Conservation (phyloP, 2,329 filamentous ascomycete species). For the Exophiala dermatitidis region DNA sequence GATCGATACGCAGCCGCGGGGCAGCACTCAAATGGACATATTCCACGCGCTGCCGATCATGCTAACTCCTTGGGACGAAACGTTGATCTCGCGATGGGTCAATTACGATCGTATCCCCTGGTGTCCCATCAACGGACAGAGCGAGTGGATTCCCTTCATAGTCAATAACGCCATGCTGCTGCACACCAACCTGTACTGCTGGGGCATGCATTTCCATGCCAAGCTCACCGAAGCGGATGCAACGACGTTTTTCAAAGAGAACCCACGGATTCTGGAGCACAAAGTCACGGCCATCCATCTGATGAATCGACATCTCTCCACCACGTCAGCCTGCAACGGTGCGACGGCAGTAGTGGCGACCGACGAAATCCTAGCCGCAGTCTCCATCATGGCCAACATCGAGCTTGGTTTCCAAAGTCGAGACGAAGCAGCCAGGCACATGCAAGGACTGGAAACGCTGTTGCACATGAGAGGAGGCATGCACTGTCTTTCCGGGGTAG, state of each 20-base stretch:
- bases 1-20: not conserved
- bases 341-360: not conserved
- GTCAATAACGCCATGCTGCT: conserved; percentile 3
- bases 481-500: conserved; percentile 2
- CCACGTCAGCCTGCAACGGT: not conserved
- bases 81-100: conserved; percentile 8
- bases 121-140: conserved; percentile 11
- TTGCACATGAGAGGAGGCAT: conserved; percentile 6
- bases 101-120: conserved; percentile 13
- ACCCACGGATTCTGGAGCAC: conserved; percentile 9
- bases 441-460: conserved; percentile 5
- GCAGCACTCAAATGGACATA: conserved; percentile 4
- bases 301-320: conserved; percentile 2
- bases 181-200: conserved; percentile 12
- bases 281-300: conserved; percentile 7
- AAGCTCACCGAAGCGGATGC: conserved; percentile 6
- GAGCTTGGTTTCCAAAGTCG: conserved; percentile 5
- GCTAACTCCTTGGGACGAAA: conserved; percentile 7
- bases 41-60: conserved; percentile 4
- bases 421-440: conserved; percentile 3
- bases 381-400: conserved; percentile 6
- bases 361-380: conserved; percentile 6
- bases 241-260: conserved; percentile 3
- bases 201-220: conserved; percentile 12
- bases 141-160: conserved; percentile 8